Conservation (phyloP, 1,284 basidiomycete genomes). For the Ceratobasidium theobromae region DNA sequence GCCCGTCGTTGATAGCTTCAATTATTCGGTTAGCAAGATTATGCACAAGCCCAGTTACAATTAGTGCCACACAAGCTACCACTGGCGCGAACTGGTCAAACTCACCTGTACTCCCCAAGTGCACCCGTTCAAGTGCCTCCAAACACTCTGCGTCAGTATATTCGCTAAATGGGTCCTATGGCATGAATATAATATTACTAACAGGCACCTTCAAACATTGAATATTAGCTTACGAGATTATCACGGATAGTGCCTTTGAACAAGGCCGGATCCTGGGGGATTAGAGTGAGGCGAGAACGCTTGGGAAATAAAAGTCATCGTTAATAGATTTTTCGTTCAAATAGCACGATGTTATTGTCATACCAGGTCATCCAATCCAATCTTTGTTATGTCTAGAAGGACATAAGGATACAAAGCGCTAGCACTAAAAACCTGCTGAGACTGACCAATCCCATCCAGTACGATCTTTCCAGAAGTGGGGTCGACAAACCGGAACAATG, state of each 20-base stretch:
- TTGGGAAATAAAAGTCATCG: not conserved
- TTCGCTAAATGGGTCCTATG: not conserved
- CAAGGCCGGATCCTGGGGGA: not conserved
- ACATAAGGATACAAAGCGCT: not conserved
- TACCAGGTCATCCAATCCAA: conserved; percentile 18
- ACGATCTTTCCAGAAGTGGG: conserved; percentile 15
- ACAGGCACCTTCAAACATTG: too few species aligned
- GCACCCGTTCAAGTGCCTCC: not conserved
- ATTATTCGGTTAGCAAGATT: not conserved
- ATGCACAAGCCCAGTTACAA: not conserved
- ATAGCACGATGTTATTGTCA: too few species aligned
- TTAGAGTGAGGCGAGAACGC: not conserved
- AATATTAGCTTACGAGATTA: conserved; percentile 7
- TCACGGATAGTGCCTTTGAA: conserved; percentile 21
- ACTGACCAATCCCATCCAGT: conserved; percentile 20
- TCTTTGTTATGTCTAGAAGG: conserved; percentile 10
- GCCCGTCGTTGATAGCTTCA: not conserved
- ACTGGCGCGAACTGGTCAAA: not conserved
- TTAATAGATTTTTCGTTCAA: not conserved
- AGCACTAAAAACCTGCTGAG: too few species aligned
- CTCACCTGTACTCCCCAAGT: not conserved
- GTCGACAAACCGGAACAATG: conserved; percentile 19
- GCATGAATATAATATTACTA: not conserved
- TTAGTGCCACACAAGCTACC: not conserved
- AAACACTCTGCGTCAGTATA: not conserved